Percentiles rank a stretch among this genome's conserved stretches.
These are phyloP conservation scores for Leccinellum rugosiceps DNA, from an alignment of 768 basidiomycete genomes.

Conservation along the genomic window DNA sequence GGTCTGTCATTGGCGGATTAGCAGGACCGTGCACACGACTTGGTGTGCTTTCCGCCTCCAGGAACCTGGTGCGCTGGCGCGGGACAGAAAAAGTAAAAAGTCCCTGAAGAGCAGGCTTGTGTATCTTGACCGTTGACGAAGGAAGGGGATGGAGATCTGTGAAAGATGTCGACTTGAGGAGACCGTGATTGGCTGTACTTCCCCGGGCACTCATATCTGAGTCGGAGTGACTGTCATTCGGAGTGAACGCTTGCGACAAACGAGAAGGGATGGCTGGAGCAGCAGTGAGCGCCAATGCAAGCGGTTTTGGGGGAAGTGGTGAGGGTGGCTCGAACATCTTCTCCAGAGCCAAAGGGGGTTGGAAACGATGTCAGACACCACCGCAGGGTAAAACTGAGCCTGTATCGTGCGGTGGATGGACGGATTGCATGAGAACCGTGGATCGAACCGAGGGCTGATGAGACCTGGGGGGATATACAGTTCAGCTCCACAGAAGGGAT, in stretches of 20 bases:
- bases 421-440: constrained; percentile 79
- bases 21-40: constrained; percentile 15
- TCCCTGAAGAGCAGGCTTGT: constrained; percentile 48
- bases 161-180: constrained; percentile 6
- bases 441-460: constrained; percentile 74
- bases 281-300: constrained; percentile 20
- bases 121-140: constrained; percentile 26
- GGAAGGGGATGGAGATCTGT: constrained; percentile 5
- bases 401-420: constrained; percentile 89
- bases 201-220: constrained; percentile 14
- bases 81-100: constrained; percentile 79
- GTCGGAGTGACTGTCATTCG: constrained; percentile 28
- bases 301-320: constrained; percentile 46
- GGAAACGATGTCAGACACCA: constrained; percentile 66
- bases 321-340: constrained; percentile 94
- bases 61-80: constrained; percentile 35
- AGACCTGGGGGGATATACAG: constrained; percentile 44
- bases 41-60: constrained; percentile 66
- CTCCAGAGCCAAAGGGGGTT: constrained; percentile 84
- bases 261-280: constrained; percentile 35
- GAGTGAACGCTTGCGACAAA: constrained; percentile 36
- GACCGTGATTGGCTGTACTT: constrained; percentile 8
- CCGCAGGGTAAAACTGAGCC: constrained; percentile 86
- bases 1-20: constrained; percentile 52
- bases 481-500: constrained; percentile 3